Base-by-base conservation (phyloP, 176 grass and related monocot genomes). In the Canna indica region DNA sequence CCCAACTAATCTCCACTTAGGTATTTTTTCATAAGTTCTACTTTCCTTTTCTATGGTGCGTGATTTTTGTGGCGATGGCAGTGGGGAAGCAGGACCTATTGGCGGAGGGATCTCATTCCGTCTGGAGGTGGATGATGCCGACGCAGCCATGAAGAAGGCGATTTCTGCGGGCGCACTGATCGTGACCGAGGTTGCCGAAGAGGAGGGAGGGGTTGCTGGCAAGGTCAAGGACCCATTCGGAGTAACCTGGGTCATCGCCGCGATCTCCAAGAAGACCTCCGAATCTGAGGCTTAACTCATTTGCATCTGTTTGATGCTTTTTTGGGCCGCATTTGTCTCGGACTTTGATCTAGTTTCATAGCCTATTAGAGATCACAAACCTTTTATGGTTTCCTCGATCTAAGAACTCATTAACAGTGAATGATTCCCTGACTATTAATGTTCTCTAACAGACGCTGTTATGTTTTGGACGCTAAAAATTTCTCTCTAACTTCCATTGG, bases 161-260 rank as follows among this genome's bases (percentile, higher is more conserved):
- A 74, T 47, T 12, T 17, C 36, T 12, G 87, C 83, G 0, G 83
- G 83, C 22, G 87, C 80, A 17, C 52, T 20, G 33, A 56, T 90
- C 41, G 42, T 66, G 48, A 74, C 70, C 6, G 87, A 78, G 60
- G 34, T 83, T 29, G 10, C 64, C 13, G 77, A 73, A 42, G 87
- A 86, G 6, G 74, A 73, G 13, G 47, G 66, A 0, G 75, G 72
- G 34, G 14, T 41, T 18, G 64, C 47, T 15, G 79, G 57, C 3
- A 81, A 60, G 41, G 26, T 90, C 38, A 78, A 86, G 48, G 87
- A 90, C 44, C 80, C 87, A 4, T 86, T 81, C 39, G 80, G 87
- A 57, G 66, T 90, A 12, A 59, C 48, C 48, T 90, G 87, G 87
- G 28, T 42, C 27, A 57, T 90, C 34, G 54, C 38, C 22, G 72